Base-by-base conservation (phyloP, 2,329 filamentous ascomycete species). In the Cladosporium cucumerinum region DNA sequence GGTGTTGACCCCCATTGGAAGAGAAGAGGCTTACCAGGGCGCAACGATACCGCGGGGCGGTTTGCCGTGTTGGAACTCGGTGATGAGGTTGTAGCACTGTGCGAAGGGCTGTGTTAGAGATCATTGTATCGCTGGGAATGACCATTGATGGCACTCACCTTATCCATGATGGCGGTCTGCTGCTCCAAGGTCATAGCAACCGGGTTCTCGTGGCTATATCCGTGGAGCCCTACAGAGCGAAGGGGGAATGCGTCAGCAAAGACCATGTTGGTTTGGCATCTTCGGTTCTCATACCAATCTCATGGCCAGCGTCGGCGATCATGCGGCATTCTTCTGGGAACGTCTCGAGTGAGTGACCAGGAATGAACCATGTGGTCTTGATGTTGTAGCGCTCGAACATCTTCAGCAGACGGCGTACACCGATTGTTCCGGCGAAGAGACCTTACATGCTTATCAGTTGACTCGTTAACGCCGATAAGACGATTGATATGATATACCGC, bases 191-290 rank as follows among this genome's bases (percentile, higher is more conserved):
- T 89, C 89, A 92, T 91, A 64, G 87, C 85, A 0, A 81, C 82
- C 0, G 89, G 89, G 70, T 92, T 92, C 73, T 92, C 89, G 71
- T 92, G 89, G 0, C 84, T 87, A 77, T 92, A 92, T 5, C 88
- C 89, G 68, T 92, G 89, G 7, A 90, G 80, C 1, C 39, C 39
- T 46, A 46, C n/a, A 21, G 8, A 21, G n/a, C 18, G 2, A 43
- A n/a, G 7, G 36, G 2, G 5, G 1, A 3, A 21, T 21, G 23
- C n/a, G 8, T 46, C n/a, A 46, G 39, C 39, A 46, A 5, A 46
- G n/a, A 6, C 5, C n/a, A 4, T 21, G 8, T 46, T 18, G 39
- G 7, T 3, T 46, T 21, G 39, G 12, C 39, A 12, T 4, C 16
- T 5, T 23, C n/a, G 8, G 0, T 46, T 21, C 16, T 2, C 39